Evolutionary conservation across 2,329 filamentous ascomycete genomes (phyloP), one percentile per base, ranked within the genome.

Genomic region (Colletotrichum plurivorum): DNA sequence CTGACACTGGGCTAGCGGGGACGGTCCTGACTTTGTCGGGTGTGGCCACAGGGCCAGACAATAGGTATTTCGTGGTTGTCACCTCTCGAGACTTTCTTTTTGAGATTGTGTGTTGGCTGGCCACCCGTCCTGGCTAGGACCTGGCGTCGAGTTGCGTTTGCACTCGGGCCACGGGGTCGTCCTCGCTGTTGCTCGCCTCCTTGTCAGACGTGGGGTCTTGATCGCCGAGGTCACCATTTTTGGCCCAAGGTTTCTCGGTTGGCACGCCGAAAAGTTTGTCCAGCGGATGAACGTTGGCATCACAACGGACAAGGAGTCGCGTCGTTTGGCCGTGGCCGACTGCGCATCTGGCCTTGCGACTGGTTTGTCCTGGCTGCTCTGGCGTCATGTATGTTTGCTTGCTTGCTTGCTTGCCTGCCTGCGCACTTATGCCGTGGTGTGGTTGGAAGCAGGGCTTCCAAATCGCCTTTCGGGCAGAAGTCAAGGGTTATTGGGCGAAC

Each of bases 231-330:
- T 46, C 43, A 31, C 55, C 62, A 22, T 60, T 43, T 36, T 49
- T 16, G 31, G 43, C 36, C 31, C 55, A 66, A 66, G 62, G 62
- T 59, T 60, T 62, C 48, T 65, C 62, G 66, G 62, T 60, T 66
- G 31, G 43, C 49, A 25, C n/a, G 66, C 43, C 54, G 61, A 60
- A 58, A 66, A 60, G 41, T 55, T 60, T 66, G 62, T 41, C 49
- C 31, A 22, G 13, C 43, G 36, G 43, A 36, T 13, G 36, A 39
- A 48, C 25, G 39, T 45, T 52, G 41, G 48, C 39, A 52, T 63
- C 45, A 39, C 22, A 39, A 63, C 43, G 22, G 31, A 46, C 56
- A 59, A 20, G 25, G 15, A 53, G 22, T 68, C 12, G 53, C 15
- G 20, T 43, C 16, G 18, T 68, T 43, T 36, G 46, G 45, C 45